These are phyloP conservation scores for Tinospora cordifolia DNA, from an alignment of 164 flowering plant genomes.

Conservation along the genomic window DNA sequence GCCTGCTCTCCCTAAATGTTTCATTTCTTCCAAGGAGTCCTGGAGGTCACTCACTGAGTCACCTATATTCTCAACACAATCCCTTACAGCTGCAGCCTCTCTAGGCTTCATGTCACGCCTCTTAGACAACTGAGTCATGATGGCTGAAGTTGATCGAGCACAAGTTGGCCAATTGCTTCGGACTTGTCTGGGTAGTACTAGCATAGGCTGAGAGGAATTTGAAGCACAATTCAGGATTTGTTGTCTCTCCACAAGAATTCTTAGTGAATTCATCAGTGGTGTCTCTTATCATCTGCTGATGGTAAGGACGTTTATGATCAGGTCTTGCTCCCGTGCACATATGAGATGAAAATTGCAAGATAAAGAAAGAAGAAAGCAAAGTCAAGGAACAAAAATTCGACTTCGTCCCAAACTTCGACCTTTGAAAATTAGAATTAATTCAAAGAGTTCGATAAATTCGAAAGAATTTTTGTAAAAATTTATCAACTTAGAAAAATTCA, in stretches of 20 bases:
- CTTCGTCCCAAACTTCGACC: too few species aligned
- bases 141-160: slow-evolving; percentile 27
- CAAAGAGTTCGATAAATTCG: too few species aligned
- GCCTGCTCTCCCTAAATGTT: slow-evolving; percentile 12
- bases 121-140: slow-evolving; percentile 26
- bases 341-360: not conserved
- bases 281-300: not conserved
- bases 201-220: slow-evolving; percentile 44
- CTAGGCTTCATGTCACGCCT: slow-evolving; percentile 29
- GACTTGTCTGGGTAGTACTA: slow-evolving; percentile 39
- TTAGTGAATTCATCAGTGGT: slow-evolving; percentile 30
- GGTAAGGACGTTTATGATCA: too few species aligned
- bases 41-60: slow-evolving; percentile 38
- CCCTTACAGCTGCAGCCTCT: slow-evolving; percentile 43
- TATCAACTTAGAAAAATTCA: too few species aligned
- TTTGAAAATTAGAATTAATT: too few species aligned
- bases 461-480: too few species aligned
- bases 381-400: too few species aligned
- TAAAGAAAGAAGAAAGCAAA: not conserved
- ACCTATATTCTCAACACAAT: slow-evolving; percentile 51
- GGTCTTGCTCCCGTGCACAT: not conserved
- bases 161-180: slow-evolving; percentile 35
- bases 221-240: slow-evolving; percentile 52
- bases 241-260: slow-evolving; percentile 41
- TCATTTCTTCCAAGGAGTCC: slow-evolving; percentile 44